Evolutionary conservation across 2,329 filamentous ascomycete genomes (phyloP), one percentile per base, ranked within the genome.

Genomic region (Boeremia lycopersici): DNA sequence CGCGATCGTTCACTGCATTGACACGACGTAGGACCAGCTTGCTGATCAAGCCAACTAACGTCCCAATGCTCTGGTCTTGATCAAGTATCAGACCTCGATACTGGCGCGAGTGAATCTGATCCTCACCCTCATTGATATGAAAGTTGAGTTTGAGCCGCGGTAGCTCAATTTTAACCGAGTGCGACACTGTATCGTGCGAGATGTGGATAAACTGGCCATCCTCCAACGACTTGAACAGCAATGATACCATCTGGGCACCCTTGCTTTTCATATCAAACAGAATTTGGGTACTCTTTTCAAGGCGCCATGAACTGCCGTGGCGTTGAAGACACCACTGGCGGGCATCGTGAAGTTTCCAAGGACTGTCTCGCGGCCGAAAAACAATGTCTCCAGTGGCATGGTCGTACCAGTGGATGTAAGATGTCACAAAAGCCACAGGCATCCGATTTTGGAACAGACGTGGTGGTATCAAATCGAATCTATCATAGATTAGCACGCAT

Each of bases 51-150:
- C 71, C 70, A 19, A 60, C 33, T 2, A 74, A 45, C 26, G 69
- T 63, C 1, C 61, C 65, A 9, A 71, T 58, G 0, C 13, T 43
- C 40, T 73, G 70, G 40, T 67, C 34, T 0, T 40, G 0, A 33
- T 74, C 71, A 8, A 74, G 31, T 4, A 63, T 12, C 65, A 68
- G 70, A 2, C 59, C 65, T 26, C 56, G 63, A 45, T 62, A 70
- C 28, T 73, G 64, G 4, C 53, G 58, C 15, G 69, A 74, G 2
- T 57, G 41, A 10, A 73, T 56, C 1, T n/a, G 2, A 4, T 25
- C 10, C 6, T 47, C 43, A 2, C 55, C 49, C 8, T 17, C 19
- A 0, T 13, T 11, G 8, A 65, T 26, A 8, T 48, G 45, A 15
- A 66, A 66, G 9, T 48, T 48, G 11, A 66, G 52, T 4, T 57